Percentiles rank a stretch among this genome's conserved stretches.
Evolutionary conservation across 1,284 basidiomycete genomes (phyloP).

Genomic region (Nidula niveotomentosa): DNA sequence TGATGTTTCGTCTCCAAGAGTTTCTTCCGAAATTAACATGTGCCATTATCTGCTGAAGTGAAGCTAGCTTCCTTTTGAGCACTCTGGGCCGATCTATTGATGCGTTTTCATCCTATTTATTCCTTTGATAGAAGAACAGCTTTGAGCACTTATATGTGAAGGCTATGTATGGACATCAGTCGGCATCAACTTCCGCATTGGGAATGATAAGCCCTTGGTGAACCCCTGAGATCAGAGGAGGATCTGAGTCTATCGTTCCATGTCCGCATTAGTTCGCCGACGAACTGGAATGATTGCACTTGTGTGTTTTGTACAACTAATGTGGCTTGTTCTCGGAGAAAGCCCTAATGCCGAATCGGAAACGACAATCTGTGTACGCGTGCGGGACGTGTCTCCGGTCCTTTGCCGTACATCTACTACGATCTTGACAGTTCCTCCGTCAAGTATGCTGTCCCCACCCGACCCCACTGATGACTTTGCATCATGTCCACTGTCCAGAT

Average conservation of each 20-base stretch:
- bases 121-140: not conserved
- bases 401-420: slow-evolving; percentile 5
- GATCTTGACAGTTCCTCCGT: slow-evolving; percentile 17
- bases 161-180: not conserved
- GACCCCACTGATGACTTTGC: slow-evolving; percentile 7
- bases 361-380: not conserved
- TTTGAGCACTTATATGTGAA: not conserved
- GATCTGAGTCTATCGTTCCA: no score
- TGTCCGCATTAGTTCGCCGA: not conserved
- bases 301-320: not conserved
- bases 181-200: not conserved
- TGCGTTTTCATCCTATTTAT: slow-evolving; percentile 1
- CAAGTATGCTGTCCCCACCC: slow-evolving; percentile 11
- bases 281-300: not conserved
- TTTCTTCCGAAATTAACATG: not conserved
- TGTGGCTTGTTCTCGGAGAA: not conserved
- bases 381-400: not conserved
- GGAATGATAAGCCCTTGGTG: not conserved
- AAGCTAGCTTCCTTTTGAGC: not conserved
- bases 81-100: not conserved
- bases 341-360: not conserved
- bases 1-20: not conserved
- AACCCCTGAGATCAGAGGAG: not conserved
- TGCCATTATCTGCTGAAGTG: not conserved
- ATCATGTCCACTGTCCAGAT: slow-evolving; percentile 12